Base-by-base conservation (phyloP, 495 filamentous ascomycete species). In the Aspergillus steynii region DNA sequence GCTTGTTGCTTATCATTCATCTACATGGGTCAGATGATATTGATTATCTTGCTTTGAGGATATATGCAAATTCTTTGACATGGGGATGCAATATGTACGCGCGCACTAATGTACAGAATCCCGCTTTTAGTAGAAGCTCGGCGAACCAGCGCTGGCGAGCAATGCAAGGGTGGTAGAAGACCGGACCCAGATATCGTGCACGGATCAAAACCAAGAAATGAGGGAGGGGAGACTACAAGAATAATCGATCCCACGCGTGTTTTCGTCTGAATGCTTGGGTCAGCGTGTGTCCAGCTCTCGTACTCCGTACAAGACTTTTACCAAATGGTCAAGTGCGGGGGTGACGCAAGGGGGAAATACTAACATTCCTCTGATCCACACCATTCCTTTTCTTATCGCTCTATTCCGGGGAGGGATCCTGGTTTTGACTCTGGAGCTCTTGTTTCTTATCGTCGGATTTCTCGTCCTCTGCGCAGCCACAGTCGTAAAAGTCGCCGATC, bases 401-500 rank as follows among this genome's bases (percentile, higher is more conserved):
- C 26, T 59, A 48, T 25, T 58, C 58, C 27, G 55, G 29, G 29
- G 58, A 42, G n/a, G 28, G 52, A 8, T 48, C 51, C 51, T 67
- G 60, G 32, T 50, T 55, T 42, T 64, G 61, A 45, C 29, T 53
- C 5, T 56, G 50, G n/a, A 45, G 48, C 7, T 60, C 61, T 42
- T 54, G 56, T 20, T 45, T 54, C 31, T 65, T 61, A 8, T 52
- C 64, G 20, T 70, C 65, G 28, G 15, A 53, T 14, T 66, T 61
- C 20, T 83, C 86, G 55, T 93, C 91, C 31, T 91, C 93, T 3
- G 87, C 90, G 71, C 95, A 99, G 12, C 95, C 95, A 66, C 95
- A 99, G 72, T 99, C 93, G 72, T 99, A 99, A 65, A 91, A 90
- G 60, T 96, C 91, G 3, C 92, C 92, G 59, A 99, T 89, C 10